Evolutionary conservation across 2,329 filamentous ascomycete species (phyloP), one percentile per base, ranked within the genome.

Genomic region (Thelonectria olida): DNA sequence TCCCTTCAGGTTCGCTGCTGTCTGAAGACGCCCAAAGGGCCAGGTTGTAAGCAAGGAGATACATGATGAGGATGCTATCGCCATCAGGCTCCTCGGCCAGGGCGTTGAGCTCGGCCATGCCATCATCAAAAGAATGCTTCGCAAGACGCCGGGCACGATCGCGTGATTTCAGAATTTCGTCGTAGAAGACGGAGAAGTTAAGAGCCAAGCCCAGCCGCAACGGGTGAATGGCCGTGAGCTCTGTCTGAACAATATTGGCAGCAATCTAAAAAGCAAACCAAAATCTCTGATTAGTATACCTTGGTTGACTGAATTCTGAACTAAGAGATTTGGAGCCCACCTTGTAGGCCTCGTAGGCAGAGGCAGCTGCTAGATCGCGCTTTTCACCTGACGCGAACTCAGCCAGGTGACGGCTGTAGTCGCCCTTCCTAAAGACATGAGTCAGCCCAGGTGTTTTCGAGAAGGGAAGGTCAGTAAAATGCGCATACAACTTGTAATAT

Each of bases 401-500:
- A 77, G 93, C 93, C 72, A 97, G 89, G 81, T 97, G 97, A 75
- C 93, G 93, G 87, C 96, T 93, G 84, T 97, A 97, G 80, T 97
- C 93, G 83, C 93, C 93, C 90, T 97, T 97, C 93, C 93, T 97
- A 65, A 68, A 62, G 68, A 86, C 92, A 74, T 85, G n/a, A n/a
- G n/a, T n/a, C n/a, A n/a, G n/a, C n/a, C n/a, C n/a, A n/a, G n/a
- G n/a, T n/a, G n/a, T n/a, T n/a, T n/a, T n/a, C n/a, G n/a, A n/a
- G n/a, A n/a, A n/a, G n/a, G n/a, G n/a, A n/a, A n/a, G n/a, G n/a
- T n/a, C n/a, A n/a, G n/a, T n/a, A n/a, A n/a, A n/a, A n/a, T n/a
- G n/a, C n/a, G n/a, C n/a, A n/a, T n/a, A 97, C 95, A 98, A 98
- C 90, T 98, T 98, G 91, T 97, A 94, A 87, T 98, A 98, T 84